Base-by-base conservation (phyloP, 306 rosid genomes). In the Casuarina equisetifolia region DNA sequence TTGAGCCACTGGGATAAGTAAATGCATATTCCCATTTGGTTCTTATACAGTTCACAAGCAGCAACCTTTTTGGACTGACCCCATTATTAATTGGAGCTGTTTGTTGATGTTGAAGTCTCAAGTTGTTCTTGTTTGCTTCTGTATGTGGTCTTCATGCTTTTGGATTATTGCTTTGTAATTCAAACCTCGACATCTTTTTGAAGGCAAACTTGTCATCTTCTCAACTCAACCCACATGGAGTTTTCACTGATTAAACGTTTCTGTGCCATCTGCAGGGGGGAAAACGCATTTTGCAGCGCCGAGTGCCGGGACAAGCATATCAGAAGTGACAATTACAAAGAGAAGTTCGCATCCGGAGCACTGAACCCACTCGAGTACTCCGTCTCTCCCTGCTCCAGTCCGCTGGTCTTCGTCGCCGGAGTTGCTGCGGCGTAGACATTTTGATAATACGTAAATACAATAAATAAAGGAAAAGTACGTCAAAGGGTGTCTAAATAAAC, bases 241-340 rank as follows among this genome's bases (percentile, higher is more conserved):
- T 70, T 68, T 51, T 74, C 13, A 39, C 77, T 82, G 63, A 81
- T 57, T 2, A 49, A 63, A 17, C 57, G 53, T 44, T 36, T 48
- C 36, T 40, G 75, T 63, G 55, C 42, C 55, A 49, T 77, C 48
- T 82, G 84, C 89, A 89, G 93, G 74, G 91, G 96, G 19, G 96
- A 91, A 50, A 87, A 82, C 42, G 96, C 96, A 51, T 91, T 89
- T 71, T 89, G 96, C 75, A 91, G 96, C 42, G 9, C 79, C 0
- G 88, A 91, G 83, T 91, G 96, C 79, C 89, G 93, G 1, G 91
- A 82, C 73, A 79, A 82, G 17, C 90, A 89, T 77, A 91, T 91
- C 4, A 81, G 80, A 64, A 83, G 89, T 44, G 87, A 87, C n/a
- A 76, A 80, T 74, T 54, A 57, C 63, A 85, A 81, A 75, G 90